Conservation (phyloP, 441 rosid genomes). For the Syzygium malaccense region DNA sequence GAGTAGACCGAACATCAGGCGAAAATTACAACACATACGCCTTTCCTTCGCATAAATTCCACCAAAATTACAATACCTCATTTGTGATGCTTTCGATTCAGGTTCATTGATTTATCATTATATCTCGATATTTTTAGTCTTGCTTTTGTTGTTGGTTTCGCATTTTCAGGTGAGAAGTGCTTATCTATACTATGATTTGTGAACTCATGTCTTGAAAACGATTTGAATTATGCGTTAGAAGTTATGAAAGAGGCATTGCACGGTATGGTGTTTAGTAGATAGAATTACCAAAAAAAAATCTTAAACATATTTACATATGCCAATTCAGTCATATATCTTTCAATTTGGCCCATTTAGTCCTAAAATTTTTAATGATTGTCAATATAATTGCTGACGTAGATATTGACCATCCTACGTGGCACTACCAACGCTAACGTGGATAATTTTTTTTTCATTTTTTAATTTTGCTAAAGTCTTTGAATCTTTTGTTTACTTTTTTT, state of each 20-base stretch:
- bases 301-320: too few species aligned
- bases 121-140: not conserved
- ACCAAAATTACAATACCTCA: not conserved
- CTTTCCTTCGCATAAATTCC: not conserved
- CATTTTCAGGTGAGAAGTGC: not conserved
- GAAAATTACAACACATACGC: not conserved
- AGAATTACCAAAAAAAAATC: too few species aligned
- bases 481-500: too few species aligned
- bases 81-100: not conserved
- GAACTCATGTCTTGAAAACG: not conserved
- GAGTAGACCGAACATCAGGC: not conserved
- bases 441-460: too few species aligned
- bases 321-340: too few species aligned
- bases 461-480: too few species aligned
- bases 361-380: too few species aligned
- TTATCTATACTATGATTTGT: not conserved
- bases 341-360: too few species aligned
- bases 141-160: not conserved
- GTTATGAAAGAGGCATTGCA: not conserved
- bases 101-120: not conserved
- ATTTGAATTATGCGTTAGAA: not conserved
- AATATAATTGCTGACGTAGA: too few species aligned
- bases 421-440: too few species aligned
- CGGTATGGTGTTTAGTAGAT: not conserved
- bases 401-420: too few species aligned